Evolutionary conservation across 768 basidiomycete genomes (phyloP).

Genomic region (Kwoniella europaea): DNA sequence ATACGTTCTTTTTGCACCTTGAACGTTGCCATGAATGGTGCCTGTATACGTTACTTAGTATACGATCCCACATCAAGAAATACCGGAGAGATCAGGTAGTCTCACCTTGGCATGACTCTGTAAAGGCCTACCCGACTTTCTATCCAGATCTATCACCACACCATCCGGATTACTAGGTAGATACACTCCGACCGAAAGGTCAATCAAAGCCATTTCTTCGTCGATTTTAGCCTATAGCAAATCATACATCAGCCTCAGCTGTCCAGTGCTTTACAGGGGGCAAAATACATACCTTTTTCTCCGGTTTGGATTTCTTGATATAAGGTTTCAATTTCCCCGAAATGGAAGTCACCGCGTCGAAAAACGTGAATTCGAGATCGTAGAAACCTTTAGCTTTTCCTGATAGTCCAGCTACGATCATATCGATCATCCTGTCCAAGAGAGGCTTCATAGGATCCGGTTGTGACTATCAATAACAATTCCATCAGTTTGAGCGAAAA

Average conservation of each 20-base stretch:
- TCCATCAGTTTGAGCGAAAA: neutral
- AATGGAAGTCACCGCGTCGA: slow-evolving; percentile 94
- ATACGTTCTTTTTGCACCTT: slow-evolving; percentile 88
- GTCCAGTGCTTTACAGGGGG: slow-evolving; percentile 8
- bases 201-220: slow-evolving; percentile 97
- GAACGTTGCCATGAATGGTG: slow-evolving; percentile 99
- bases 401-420: slow-evolving; percentile 81
- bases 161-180: slow-evolving; percentile 97
- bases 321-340: slow-evolving; percentile 96
- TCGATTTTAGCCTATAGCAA: slow-evolving; percentile 87
- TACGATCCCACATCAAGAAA: neutral
- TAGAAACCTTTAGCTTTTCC: slow-evolving; percentile 88
- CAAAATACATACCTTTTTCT: slow-evolving; percentile 78
- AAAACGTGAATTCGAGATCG: slow-evolving; percentile 92
- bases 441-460: slow-evolving; percentile 93
- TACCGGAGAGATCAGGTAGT: neutral
- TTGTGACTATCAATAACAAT: slow-evolving; percentile 1
- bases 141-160: slow-evolving; percentile 93
- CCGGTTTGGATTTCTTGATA: slow-evolving; percentile 91
- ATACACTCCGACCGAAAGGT: slow-evolving; percentile 92
- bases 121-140: slow-evolving; percentile 90
- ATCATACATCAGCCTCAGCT: slow-evolving; percentile 8
- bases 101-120: slow-evolving; percentile 95
- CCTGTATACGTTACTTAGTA: slow-evolving; percentile 62
- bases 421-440: slow-evolving; percentile 82